A percentile compares a stretch with the other conserved stretches of the same genome.
These are phyloP conservation scores for Skeletonema tropicum DNA, from an alignment of 108 stramenopile genomes.

Conservation along the genomic window DNA sequence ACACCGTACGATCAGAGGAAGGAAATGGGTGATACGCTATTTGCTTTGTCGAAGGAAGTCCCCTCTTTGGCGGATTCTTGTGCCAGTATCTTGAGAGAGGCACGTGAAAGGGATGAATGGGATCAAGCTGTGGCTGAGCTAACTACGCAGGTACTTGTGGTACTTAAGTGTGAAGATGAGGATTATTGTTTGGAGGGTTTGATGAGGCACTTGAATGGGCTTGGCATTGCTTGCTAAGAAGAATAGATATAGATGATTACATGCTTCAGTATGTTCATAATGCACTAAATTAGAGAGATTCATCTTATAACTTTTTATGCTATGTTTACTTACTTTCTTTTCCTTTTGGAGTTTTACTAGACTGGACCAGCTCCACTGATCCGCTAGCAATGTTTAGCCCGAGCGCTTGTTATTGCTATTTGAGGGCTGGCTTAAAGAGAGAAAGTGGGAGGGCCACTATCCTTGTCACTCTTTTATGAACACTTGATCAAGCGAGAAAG, in stretches of 20 bases:
- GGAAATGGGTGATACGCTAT: constrained; percentile 75
- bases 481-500: no score
- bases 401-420: no score
- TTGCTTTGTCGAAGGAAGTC: constrained; percentile 60
- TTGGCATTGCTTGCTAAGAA: constrained; percentile 69
- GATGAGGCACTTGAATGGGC: constrained; percentile 57
- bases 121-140: constrained; percentile 82
- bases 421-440: no score
- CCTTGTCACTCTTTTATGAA: no score
- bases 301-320: not conserved
- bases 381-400: no score
- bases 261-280: not conserved
- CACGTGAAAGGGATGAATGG: constrained; percentile 72
- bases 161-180: constrained; percentile 63
- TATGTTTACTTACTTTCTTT: no score
- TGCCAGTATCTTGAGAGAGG: constrained; percentile 61
- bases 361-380: no score
- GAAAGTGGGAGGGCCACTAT: no score
- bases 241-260: not conserved
- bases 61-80: constrained; percentile 65
- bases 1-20: constrained; percentile 75
- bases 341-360: no score
- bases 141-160: constrained; percentile 76
- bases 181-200: constrained; percentile 75
- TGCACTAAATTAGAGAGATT: not conserved